Evolutionary conservation across 768 basidiomycete species (phyloP), one percentile per base, ranked within the genome.

Genomic region (Lactifluus hygrophoroides): DNA sequence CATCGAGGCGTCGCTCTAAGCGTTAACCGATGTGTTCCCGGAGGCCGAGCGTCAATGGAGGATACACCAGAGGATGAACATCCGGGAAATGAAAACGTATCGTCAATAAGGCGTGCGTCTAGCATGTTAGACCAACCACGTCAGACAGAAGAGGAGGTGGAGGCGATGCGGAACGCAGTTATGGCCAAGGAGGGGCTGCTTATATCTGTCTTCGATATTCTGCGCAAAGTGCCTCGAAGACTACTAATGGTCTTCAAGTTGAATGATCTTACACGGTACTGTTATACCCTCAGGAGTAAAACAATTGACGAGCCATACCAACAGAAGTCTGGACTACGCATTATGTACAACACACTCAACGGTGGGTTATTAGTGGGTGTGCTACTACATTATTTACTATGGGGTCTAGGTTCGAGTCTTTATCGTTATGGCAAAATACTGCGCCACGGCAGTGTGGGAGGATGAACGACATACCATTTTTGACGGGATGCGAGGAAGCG

Each of bases 361-460:
- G 68, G 87, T 84, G 65, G 49, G 76, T 60, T 40, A 35, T 56
- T 28, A 30, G 19, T 38, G 7, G 38, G 19, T 23, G 3, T 40
- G 42, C 16, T 13, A 16, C 55, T 37, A 19, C 37, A 11, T 17
- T 52, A 51, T 51, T 48, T 45, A 19, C 63, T 13, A 32, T 32
- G 64, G 69, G 47, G 67, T 69, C 16, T 69, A 90, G 79, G 77
- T 85, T 57, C 87, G 95, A 19, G 84, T 98, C 68, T 98, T 97
- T 70, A 69, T 97, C 32, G 87, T 97, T 57, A 88, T 88, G 16
- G 94, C 93, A 7, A 86, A 89, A 66, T 95, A 90, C 71, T 96
- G 94, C 68, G 77, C 83, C 51, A 76, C 75, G 11, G 87, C 90
- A 8, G 83, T 90, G 3, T 91, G 89, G 89, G 75, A 78, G 51